A percentile compares a stretch with the other conserved stretches of the same genome.
Evolutionary conservation across 2,329 filamentous ascomycete species (phyloP).

Genomic region (Penicillium sp.): DNA sequence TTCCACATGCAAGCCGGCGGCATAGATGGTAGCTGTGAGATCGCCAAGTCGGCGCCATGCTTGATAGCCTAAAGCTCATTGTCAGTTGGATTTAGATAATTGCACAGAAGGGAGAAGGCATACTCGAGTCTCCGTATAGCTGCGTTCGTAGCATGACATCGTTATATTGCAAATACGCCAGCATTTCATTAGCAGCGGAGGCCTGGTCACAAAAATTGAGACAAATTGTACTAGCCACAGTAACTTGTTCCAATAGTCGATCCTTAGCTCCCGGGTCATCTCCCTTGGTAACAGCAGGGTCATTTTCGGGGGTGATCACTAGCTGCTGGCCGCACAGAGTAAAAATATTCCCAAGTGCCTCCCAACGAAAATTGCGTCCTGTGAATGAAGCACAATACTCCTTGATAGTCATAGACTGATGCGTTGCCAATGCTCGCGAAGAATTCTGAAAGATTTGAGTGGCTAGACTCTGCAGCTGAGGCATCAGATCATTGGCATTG

Average conservation of each 20-base stretch:
- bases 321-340: constrained; percentile 46
- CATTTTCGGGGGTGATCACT: constrained; percentile 39
- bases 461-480: constrained; percentile 36
- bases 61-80: constrained; percentile 46
- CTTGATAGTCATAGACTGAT: constrained; percentile 38
- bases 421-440: constrained; percentile 33
- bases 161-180: constrained; percentile 45
- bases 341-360: constrained; percentile 49
- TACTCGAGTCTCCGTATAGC: constrained; percentile 45
- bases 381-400: constrained; percentile 41
- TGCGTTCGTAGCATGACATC: constrained; percentile 43
- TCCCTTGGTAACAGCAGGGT: constrained; percentile 37
- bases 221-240: constrained; percentile 43
- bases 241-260: constrained; percentile 39
- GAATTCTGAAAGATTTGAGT: constrained; percentile 41
- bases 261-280: constrained; percentile 36
- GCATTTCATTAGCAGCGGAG: constrained; percentile 41
- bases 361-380: constrained; percentile 47
- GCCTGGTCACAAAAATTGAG: constrained; percentile 42
- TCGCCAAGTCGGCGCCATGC: constrained; percentile 57
- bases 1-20: constrained; percentile 56
- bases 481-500: constrained; percentile 32
- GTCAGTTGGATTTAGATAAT: constrained; percentile 8
- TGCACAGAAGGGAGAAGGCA: constrained; percentile 32
- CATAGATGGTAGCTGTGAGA: constrained; percentile 54